Conservation (phyloP, 2,329 filamentous ascomycete genomes). For the Epichloe glyceriae region DNA sequence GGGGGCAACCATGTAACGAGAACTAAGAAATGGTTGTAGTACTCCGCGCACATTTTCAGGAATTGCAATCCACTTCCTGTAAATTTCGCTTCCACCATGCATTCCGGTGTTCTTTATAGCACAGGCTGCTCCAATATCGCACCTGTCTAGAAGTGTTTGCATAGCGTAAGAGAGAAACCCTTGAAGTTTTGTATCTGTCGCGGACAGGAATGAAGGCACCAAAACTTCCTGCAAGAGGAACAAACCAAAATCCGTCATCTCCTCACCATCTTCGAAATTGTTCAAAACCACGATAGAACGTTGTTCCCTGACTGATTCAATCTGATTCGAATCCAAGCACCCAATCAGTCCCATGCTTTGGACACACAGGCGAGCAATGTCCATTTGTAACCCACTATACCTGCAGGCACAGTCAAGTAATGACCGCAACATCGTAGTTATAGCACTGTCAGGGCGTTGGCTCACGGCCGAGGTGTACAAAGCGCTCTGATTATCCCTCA, state of each 20-base stretch:
- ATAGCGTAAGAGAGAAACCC: constrained; percentile 89
- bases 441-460: constrained; percentile 67
- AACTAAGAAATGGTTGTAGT: constrained; percentile 76
- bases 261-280: constrained; percentile 68
- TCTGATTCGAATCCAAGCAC: constrained; percentile 79
- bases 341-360: constrained; percentile 80
- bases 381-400: constrained; percentile 54
- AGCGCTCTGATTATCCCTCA: constrained; percentile 61
- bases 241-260: constrained; percentile 75
- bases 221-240: constrained; percentile 78
- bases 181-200: constrained; percentile 75
- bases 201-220: constrained; percentile 82
- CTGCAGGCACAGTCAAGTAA: constrained; percentile 77
- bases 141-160: constrained; percentile 75
- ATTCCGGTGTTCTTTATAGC: constrained; percentile 25
- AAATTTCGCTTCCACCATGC: constrained; percentile 43
- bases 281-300: constrained; percentile 74
- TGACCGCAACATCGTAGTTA: constrained; percentile 59
- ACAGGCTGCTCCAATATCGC: constrained; percentile 53
- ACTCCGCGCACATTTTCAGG: constrained; percentile 68
- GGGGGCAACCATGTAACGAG: constrained; percentile 62
- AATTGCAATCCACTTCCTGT: constrained; percentile 64
- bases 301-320: constrained; percentile 68
- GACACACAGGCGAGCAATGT: constrained; percentile 62
- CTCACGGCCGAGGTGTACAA: constrained; percentile 69